Evolutionary conservation across 2,329 filamentous ascomycete genomes (phyloP).

Genomic region (Fusarium proliferatum): DNA sequence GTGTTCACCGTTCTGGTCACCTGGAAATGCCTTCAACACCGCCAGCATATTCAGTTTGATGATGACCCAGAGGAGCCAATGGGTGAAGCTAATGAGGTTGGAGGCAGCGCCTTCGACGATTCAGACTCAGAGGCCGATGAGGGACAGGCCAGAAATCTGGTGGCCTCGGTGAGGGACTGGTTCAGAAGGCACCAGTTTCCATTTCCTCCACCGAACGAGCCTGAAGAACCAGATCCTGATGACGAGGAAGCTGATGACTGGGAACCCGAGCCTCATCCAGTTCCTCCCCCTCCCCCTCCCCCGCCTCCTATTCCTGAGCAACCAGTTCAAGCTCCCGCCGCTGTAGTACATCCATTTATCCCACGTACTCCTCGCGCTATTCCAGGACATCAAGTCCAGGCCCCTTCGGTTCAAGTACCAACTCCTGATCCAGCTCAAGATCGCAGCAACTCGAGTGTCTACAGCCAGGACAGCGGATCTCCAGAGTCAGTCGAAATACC

Average conservation of each 20-base stretch:
- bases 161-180: not conserved
- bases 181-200: not conserved
- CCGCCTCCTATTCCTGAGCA: not conserved
- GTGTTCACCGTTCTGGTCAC: not conserved
- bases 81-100: not conserved
- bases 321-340: not conserved
- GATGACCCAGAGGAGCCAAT: not conserved
- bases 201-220: not conserved
- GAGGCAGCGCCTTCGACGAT: not conserved
- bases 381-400: not conserved
- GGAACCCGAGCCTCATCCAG: not conserved
- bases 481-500: not conserved
- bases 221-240: not conserved
- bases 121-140: not conserved
- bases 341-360: not conserved
- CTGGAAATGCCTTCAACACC: not conserved
- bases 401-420: not conserved
- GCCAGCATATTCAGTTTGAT: too few species aligned
- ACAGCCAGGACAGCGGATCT: not conserved
- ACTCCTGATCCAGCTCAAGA: not conserved
- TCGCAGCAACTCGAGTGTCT: slow-evolving; percentile 6
- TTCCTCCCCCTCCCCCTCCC: not conserved
- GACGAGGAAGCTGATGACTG: not conserved
- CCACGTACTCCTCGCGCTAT: not conserved
- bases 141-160: not conserved